phyloP scores from a whole-genome alignment of 495 filamentous ascomycete genomes.

The Penicillium pulvis region DNA sequence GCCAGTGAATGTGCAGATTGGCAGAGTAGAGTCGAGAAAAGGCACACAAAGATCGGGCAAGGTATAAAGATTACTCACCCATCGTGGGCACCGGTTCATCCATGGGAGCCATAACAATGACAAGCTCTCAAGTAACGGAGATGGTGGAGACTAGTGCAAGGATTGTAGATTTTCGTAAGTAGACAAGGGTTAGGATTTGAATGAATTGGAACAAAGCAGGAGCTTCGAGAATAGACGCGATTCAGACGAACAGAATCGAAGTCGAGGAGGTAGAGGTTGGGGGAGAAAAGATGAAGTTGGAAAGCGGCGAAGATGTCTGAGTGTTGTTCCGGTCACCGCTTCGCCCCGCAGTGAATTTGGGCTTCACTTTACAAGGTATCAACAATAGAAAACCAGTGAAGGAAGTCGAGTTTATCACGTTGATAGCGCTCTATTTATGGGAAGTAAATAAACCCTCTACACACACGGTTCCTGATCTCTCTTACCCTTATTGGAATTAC shows the following conservation, averaged over 20 bases:
- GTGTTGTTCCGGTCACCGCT: slow-evolving; percentile 26
- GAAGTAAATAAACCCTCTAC: not conserved
- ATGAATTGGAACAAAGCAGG: not conserved
- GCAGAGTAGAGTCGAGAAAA: not conserved
- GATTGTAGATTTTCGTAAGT: not conserved
- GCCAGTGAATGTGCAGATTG: not conserved
- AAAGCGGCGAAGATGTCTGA: slow-evolving; percentile 7
- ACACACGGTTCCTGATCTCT: not conserved
- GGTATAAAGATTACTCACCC: not conserved
- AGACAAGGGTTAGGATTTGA: not conserved
- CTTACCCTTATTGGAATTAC: not conserved
- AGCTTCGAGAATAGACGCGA: not conserved
- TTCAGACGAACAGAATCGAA: slow-evolving; percentile 15
- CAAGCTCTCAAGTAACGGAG: not conserved
- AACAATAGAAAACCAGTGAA: not conserved
- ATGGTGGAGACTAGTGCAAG: not conserved
- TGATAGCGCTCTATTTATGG: not conserved
- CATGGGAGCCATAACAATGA: not conserved
- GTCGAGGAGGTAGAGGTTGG: slow-evolving; percentile 5
- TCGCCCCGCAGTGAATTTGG: slow-evolving; percentile 19
- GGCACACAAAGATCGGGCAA: not conserved
- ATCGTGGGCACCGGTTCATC: not conserved
- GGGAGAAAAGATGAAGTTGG: not conserved
- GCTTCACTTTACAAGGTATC: not conserved
- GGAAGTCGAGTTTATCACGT: not conserved